phyloP scores from a whole-genome alignment of 305 asterid species.

The Fraxinus velutina region DNA sequence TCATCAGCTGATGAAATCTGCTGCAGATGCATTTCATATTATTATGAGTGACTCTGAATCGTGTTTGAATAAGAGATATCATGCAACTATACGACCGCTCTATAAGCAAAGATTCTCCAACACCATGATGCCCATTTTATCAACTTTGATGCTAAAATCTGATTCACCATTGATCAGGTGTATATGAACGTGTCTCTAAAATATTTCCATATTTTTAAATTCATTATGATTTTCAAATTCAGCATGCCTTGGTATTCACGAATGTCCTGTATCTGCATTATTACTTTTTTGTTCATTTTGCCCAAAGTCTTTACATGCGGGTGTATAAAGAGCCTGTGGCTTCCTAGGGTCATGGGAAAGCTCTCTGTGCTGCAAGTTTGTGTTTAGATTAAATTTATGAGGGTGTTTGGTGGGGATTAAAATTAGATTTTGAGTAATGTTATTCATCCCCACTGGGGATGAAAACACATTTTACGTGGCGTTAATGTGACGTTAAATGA shows the following conservation, averaged over 20 bases:
- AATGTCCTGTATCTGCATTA: not conserved
- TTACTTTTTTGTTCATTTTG: not conserved
- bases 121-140: slow-evolving; percentile 62
- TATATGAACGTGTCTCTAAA: slow-evolving; percentile 17
- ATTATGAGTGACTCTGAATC: slow-evolving; percentile 74
- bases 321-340: slow-evolving; percentile 3
- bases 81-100: slow-evolving; percentile 76
- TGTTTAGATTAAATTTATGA: not conserved
- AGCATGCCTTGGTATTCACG: not conserved
- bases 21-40: slow-evolving; percentile 84
- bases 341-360: not conserved
- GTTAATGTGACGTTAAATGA: no score
- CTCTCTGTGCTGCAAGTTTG: not conserved
- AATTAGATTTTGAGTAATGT: no score
- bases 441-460: no score
- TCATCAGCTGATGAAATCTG: slow-evolving; percentile 55
- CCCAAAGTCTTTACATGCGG: not conserved
- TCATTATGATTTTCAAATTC: not conserved
- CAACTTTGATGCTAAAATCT: slow-evolving; percentile 48
- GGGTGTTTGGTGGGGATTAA: no score
- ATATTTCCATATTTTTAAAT: not conserved
- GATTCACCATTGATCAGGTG: slow-evolving; percentile 57
- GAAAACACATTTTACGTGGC: no score
- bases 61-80: slow-evolving; percentile 70
- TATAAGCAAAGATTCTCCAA: slow-evolving; percentile 91